Conservation (phyloP, 257 asterid species). For the Osmanthus fragrans region DNA sequence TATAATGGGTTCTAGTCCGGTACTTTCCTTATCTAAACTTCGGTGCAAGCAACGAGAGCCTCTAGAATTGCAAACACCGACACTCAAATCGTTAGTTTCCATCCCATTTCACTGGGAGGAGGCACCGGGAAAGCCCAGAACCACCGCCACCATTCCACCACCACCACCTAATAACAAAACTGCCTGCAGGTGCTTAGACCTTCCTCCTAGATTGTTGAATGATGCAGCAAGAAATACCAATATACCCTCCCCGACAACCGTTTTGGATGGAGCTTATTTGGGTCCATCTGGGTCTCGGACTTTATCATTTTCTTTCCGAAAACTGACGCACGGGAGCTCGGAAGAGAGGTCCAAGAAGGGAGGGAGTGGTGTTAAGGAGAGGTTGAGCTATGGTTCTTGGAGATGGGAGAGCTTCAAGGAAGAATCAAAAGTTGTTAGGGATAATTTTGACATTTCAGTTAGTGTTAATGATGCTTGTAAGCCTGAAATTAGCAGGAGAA, state of each 20-base stretch:
- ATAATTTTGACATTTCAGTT: constrained; percentile 33
- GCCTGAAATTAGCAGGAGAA: constrained; percentile 42
- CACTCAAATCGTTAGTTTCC: constrained; percentile 49
- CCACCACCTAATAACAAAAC: constrained; percentile 18
- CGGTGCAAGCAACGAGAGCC: constrained; percentile 51
- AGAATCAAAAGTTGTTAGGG: constrained; percentile 23
- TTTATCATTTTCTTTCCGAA: constrained; percentile 48
- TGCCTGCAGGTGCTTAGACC: constrained; percentile 50
- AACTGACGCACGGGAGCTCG: constrained; percentile 29
- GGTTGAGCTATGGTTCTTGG: constrained; percentile 26
- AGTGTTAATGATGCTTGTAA: constrained; percentile 21
- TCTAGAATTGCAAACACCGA: constrained; percentile 45
- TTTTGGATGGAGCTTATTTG: constrained; percentile 56
- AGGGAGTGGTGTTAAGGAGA: constrained; percentile 8
- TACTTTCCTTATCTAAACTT: constrained; percentile 50
- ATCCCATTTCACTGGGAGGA: constrained; percentile 87
- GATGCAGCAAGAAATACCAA: constrained; percentile 32
- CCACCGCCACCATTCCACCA: neutral
- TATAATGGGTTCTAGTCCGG: constrained; percentile 47
- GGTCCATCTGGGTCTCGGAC: constrained; percentile 39
- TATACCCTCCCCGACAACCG: constrained; percentile 56
- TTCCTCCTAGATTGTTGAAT: constrained; percentile 58
- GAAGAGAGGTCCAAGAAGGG: constrained; percentile 24
- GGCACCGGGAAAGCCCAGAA: constrained; percentile 76
- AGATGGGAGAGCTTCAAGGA: constrained; percentile 57